Conservation (phyloP, 805 yeast genomes). For the Monosporozyma servazzii region DNA sequence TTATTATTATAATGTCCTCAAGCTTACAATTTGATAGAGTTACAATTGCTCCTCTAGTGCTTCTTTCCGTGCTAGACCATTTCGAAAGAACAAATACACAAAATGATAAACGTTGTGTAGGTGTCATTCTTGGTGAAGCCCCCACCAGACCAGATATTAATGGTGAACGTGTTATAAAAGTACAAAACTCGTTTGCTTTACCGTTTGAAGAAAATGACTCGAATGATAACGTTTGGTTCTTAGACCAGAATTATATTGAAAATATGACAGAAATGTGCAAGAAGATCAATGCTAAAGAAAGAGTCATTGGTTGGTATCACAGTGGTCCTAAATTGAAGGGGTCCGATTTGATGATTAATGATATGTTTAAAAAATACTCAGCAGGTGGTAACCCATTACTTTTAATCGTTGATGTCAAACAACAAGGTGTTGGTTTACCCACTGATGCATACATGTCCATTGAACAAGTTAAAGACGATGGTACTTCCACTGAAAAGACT, state of each 20-base stretch:
- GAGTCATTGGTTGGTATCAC: constrained; percentile 97
- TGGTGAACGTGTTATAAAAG: constrained; percentile 38
- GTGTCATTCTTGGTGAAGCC: constrained; percentile 80
- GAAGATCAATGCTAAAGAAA: constrained; percentile 95
- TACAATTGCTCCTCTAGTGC: constrained; percentile 89
- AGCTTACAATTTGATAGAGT: constrained; percentile 43
- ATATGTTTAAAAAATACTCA: constrained; percentile 75
- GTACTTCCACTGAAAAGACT: constrained; percentile 84
- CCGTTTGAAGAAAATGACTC: constrained; percentile 97
- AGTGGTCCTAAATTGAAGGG: constrained; percentile 89
- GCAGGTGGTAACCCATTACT: constrained; percentile 58
- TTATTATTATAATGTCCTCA: constrained; percentile 3
- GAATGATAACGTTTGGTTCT: constrained; percentile 88
- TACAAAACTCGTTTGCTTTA: constrained; percentile 89
- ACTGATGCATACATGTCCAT: constrained; percentile 91
- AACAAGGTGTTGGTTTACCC: constrained; percentile 76
- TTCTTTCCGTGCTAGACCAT: constrained; percentile 91
- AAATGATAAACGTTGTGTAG: constrained; percentile 77
- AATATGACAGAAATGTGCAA: constrained; percentile 97
- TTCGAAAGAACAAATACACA: constrained; percentile 77
- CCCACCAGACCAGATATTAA: constrained; percentile 9
- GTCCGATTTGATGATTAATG: constrained; percentile 86
- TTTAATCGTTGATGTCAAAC: constrained; percentile 85
- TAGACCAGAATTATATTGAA: constrained; percentile 93
- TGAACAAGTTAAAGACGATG: constrained; percentile 94